Conservation (phyloP, 164 flowering plant species). For the Berberis thunbergii region DNA sequence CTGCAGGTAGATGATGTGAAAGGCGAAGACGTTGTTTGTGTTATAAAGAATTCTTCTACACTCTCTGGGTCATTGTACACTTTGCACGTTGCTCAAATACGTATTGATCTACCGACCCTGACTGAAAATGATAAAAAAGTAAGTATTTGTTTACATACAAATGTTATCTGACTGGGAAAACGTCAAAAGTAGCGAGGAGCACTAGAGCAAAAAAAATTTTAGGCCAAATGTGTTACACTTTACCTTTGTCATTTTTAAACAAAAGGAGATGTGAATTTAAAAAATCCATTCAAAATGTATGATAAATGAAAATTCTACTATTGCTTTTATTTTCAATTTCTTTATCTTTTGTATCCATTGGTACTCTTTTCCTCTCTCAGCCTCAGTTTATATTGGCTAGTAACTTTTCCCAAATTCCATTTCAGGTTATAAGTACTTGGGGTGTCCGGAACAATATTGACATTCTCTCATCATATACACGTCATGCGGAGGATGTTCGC, state of each 20-base stretch:
- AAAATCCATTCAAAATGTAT: too few species aligned
- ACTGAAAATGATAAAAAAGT: conserved; percentile 82
- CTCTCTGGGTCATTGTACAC: conserved; percentile 72
- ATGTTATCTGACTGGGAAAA: neutral
- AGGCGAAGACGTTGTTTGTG: conserved; percentile 70
- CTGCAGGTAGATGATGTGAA: conserved; percentile 63
- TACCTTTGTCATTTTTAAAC: too few species aligned
- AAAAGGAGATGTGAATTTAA: too few species aligned
- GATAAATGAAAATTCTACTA: too few species aligned
- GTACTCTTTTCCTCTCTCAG: neutral
- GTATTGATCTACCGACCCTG: conserved; percentile 70
- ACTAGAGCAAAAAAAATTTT: too few species aligned
- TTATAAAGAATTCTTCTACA: conserved; percentile 68
- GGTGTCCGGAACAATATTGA: conserved; percentile 84
- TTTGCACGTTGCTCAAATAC: conserved; percentile 70
- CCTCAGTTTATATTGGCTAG: neutral
- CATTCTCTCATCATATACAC: conserved; percentile 85
- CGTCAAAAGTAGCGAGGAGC: too few species aligned
- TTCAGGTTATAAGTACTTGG: conserved; percentile 89
- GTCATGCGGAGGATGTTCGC: conserved; percentile 92
- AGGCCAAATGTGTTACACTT: too few species aligned
- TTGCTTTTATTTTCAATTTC: neutral
- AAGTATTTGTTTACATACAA: conserved; percentile 7
- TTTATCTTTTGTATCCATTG: neutral
- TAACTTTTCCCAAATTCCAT: neutral